Percentiles rank a stretch among this genome's conserved stretches.
phyloP scores from a whole-genome alignment of 495 filamentous ascomycete genomes.

The Xylaria telfairii region DNA sequence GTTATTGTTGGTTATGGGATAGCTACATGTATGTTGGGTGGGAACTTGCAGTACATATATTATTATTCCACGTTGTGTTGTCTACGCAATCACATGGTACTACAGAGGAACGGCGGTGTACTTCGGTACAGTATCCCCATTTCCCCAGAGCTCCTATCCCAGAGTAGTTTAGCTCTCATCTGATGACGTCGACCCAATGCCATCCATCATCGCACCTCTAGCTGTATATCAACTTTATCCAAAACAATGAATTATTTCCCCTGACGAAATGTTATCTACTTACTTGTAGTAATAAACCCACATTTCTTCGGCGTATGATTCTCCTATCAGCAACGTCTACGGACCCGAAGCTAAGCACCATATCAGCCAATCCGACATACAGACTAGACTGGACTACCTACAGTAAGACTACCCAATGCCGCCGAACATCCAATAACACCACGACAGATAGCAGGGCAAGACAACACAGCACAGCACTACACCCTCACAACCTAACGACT shows the following conservation, averaged over 20 bases:
- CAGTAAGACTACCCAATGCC: neutral
- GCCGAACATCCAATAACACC: slow-evolving; percentile 12
- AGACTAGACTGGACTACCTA: neutral
- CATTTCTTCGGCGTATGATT: neutral
- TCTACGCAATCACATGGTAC: neutral
- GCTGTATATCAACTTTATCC: neutral
- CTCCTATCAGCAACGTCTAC: neutral
- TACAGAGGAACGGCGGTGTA: too few relatives aligned
- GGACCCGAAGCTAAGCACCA: neutral
- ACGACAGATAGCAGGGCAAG: slow-evolving; percentile 19
- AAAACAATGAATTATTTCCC: neutral
- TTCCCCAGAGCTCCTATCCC: neutral
- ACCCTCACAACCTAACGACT: slow-evolving; percentile 4
- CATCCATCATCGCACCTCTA: neutral
- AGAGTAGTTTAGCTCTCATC: neutral
- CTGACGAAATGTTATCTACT: neutral
- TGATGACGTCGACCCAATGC: slow-evolving; percentile 5
- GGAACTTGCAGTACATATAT: too few relatives aligned
- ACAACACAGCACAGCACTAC: slow-evolving; percentile 13
- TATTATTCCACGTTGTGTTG: slow-evolving; percentile 2
- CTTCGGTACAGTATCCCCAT: neutral
- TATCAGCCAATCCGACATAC: neutral
- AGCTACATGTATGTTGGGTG: neutral
- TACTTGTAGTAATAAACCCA: too few relatives aligned
- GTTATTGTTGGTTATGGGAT: neutral